phyloP scores from a whole-genome alignment of 176 grass and related monocot genomes.

The Thinopyrum elongatum region DNA sequence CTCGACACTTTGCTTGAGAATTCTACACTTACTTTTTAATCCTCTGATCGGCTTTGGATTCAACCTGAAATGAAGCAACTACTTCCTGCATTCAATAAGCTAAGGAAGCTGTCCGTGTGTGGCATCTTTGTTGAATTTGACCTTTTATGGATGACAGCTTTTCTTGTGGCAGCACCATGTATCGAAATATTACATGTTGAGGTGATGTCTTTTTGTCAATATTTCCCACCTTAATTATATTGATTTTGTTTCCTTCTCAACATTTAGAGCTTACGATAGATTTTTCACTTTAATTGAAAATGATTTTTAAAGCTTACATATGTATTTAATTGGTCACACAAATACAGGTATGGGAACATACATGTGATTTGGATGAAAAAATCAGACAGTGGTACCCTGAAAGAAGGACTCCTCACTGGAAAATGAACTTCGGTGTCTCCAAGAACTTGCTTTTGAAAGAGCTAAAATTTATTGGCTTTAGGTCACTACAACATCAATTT shows the following conservation, averaged over 20 bases:
- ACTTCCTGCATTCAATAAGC: neutral
- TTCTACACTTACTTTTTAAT: neutral
- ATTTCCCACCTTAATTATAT: neutral
- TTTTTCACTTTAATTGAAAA: neutral
- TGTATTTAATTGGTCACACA: neutral
- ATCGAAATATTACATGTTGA: neutral
- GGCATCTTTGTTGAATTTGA: neutral
- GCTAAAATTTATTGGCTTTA: neutral
- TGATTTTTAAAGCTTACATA: neutral
- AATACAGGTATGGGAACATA: neutral
- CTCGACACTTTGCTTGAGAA: neutral
- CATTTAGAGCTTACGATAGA: neutral
- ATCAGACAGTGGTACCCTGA: neutral
- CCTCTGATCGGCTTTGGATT: neutral
- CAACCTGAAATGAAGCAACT: neutral
- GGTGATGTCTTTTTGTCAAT: neutral
- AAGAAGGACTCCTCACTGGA: neutral
- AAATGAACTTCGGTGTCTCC: neutral
- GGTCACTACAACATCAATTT: neutral
- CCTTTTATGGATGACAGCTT: neutral
- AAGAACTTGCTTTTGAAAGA: neutral
- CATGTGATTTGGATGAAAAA: neutral
- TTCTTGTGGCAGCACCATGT: neutral
- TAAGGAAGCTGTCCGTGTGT: neutral
- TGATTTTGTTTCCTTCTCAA: neutral